phyloP scores from a whole-genome alignment of 768 basidiomycete genomes.

The Mycena crocata region DNA sequence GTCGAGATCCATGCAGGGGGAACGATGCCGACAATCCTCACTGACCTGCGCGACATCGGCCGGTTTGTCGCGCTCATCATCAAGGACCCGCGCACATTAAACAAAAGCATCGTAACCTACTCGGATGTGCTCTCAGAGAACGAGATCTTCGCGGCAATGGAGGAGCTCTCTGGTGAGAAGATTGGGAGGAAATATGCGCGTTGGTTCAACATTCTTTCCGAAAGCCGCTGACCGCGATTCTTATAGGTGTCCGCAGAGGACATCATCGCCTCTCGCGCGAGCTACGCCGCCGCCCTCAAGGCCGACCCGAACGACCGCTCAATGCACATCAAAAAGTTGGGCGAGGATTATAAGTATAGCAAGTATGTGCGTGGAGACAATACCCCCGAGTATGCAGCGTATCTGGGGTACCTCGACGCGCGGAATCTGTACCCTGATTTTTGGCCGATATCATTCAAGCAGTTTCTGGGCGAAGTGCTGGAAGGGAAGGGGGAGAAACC shows the following conservation, averaged over 20 bases:
- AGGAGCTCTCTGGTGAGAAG: conserved; percentile 38
- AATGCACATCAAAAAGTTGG: not conserved
- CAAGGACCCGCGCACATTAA: conserved; percentile 44
- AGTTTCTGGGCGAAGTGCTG: conserved; percentile 16
- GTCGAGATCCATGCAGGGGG: conserved; percentile 34
- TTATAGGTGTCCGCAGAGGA: conserved; percentile 13
- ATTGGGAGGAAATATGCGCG: conserved; percentile 26
- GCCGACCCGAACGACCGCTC: not conserved
- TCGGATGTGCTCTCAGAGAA: conserved; percentile 40
- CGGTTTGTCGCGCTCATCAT: conserved; percentile 44
- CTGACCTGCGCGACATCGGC: conserved; percentile 40
- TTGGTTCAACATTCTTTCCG: not conserved
- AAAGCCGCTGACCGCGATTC: not conserved
- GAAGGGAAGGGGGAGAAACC: conserved; percentile 12
- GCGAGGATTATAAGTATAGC: conserved; percentile 34
- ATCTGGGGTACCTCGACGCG: conserved; percentile 42
- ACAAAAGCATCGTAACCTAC: conserved; percentile 42
- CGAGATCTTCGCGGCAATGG: conserved; percentile 37
- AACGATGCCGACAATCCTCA: conserved; percentile 34
- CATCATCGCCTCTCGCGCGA: conserved; percentile 6
- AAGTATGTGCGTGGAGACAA: conserved; percentile 45
- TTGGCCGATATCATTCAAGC: conserved; percentile 5
- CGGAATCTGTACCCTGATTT: conserved; percentile 44
- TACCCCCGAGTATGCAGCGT: conserved; percentile 35
- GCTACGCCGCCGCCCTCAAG: not conserved